phyloP scores from a whole-genome alignment of 495 filamentous ascomycete species.

The Talaromyces nanjingensis region DNA sequence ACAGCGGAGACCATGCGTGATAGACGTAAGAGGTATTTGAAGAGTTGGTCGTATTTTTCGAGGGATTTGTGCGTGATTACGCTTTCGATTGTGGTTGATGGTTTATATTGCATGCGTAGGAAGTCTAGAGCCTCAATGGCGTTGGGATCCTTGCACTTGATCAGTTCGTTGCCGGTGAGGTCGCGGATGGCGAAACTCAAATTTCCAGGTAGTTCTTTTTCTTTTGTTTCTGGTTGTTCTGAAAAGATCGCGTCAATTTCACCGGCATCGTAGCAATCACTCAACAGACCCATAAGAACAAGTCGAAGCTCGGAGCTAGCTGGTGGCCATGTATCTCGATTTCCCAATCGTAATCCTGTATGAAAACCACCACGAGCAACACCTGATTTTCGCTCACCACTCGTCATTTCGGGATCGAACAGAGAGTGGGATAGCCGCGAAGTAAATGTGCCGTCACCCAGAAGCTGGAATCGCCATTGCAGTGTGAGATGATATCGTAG shows the following conservation, averaged over 20 bases:
- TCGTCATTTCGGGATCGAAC: conserved; percentile 78
- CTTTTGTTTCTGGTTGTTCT: conserved; percentile 17
- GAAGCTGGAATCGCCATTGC: conserved; percentile 72
- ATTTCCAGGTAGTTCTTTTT: conserved; percentile 63
- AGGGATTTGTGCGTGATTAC: conserved; percentile 64
- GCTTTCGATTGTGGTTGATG: conserved; percentile 62
- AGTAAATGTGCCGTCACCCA: conserved; percentile 78
- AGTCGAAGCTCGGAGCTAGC: conserved; percentile 86
- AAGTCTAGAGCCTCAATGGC: conserved; percentile 86
- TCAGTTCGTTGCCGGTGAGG: conserved; percentile 65
- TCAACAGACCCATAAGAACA: conserved; percentile 78
- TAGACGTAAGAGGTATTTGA: conserved; percentile 69
- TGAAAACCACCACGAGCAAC: conserved; percentile 59
- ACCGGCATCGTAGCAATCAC: conserved; percentile 56
- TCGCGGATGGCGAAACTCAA: conserved; percentile 85
- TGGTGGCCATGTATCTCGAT: conserved; percentile 79
- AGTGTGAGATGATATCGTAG: conserved; percentile 70
- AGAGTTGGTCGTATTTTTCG: conserved; percentile 75
- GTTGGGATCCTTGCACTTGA: conserved; percentile 69
- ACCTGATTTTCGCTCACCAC: conserved; percentile 64
- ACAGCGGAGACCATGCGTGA: conserved; percentile 75
- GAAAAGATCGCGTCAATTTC: conserved; percentile 4
- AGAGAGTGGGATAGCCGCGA: conserved; percentile 73
- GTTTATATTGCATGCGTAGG: conserved; percentile 74
- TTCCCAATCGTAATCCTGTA: conserved; percentile 76